Evolutionary conservation across 2,329 filamentous ascomycete genomes (phyloP), one percentile per base, ranked within the genome.

Genomic region (Aspergillus neoniger): DNA sequence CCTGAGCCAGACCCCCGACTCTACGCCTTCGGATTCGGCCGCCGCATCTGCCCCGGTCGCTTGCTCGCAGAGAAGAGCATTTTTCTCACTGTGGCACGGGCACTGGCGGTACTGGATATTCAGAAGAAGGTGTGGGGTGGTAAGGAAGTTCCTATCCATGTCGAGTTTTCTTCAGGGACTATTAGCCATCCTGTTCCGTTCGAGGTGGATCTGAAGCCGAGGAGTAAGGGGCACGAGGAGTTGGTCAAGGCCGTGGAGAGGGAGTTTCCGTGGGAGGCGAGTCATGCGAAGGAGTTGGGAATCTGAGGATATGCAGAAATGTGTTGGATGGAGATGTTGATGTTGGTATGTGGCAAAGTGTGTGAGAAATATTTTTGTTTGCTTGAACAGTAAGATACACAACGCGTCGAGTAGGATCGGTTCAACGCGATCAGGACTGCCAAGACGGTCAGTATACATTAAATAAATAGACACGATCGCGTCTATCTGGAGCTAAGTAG

Each of bases 131-230:
- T 32, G 1, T 4, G 10, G 0, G 7, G 38, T 25, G 53, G 39
- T 15, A 30, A 44, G 38, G 52, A 44, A 41, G 25, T 55, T 0
- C 38, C 41, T 8, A 30, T 55, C 1, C 10, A 12, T 0, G 8
- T 23, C 2, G 49, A 51, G 6, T 51, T 58, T 9, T 17, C 56
- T 5, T 58, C 61, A 1, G 55, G 55, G 1, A 53, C 57, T 2
- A 55, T 63, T n/a, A 63, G 61, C 19, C 61, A 63, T 21, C 61
- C 61, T 0, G 58, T 12, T 14, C 55, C 58, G 10, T 63, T 41
- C 43, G 21, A 15, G 12, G n/a, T 63, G 10, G 25, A 49, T 2
- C 36, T 63, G 5, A 51, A 4, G 9, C 47, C 51, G 3, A 21
- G 58, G 51, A 61, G 55, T 28, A 2, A 14, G 17, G 7, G 1